phyloP scores from a whole-genome alignment of 306 rosid genomes.

The Corylus heterophylla region DNA sequence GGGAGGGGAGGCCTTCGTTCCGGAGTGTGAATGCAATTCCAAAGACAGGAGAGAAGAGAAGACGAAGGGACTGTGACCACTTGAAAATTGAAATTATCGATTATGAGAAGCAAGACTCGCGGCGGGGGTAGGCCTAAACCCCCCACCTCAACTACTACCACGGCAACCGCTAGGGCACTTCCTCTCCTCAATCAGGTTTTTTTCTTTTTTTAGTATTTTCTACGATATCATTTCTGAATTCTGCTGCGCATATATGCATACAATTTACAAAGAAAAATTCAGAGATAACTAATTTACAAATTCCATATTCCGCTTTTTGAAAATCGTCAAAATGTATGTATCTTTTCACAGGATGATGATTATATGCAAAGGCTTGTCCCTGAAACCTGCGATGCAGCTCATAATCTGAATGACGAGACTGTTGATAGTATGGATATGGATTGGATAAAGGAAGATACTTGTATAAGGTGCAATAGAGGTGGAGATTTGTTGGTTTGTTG shows the following conservation, averaged over 20 bases:
- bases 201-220: background rate
- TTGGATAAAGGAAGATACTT: conserved; percentile 25
- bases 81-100: too few relatives aligned
- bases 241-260: background rate
- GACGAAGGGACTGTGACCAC: too few relatives aligned
- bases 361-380: background rate
- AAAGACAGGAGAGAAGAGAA: too few relatives aligned
- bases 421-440: conserved; percentile 14
- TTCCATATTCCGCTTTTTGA: background rate
- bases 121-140: background rate
- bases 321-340: background rate
- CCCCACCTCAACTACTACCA: background rate
- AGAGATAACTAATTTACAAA: background rate
- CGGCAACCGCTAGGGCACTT: conserved; percentile 6
- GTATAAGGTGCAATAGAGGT: conserved; percentile 49
- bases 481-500: conserved; percentile 47
- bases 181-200: conserved; percentile 25
- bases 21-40: too few relatives aligned
- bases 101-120: conserved; percentile 13
- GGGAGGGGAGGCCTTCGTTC: too few relatives aligned
- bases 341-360: background rate
- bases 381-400: background rate
- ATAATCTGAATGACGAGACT: background rate
- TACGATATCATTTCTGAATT: background rate
- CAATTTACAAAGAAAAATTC: background rate